Conservation (phyloP, 768 basidiomycete genomes). For the Hygrophorus pudorinus region DNA sequence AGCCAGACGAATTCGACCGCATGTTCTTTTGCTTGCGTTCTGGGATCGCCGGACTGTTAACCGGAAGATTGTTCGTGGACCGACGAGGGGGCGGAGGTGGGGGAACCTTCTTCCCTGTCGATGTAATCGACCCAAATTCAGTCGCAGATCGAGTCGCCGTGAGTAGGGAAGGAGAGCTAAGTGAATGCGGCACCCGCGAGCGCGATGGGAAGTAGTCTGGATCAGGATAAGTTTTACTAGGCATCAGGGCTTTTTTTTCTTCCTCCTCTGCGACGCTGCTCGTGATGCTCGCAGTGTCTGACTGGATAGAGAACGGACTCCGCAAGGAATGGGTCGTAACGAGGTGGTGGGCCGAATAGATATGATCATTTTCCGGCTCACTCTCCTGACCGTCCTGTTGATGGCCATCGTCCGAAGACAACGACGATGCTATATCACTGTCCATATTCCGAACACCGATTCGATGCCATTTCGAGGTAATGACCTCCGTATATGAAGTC, state of each 20-base stretch:
- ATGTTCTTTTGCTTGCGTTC: constrained; percentile 24
- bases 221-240: constrained; percentile 4
- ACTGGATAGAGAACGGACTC: constrained; percentile 35
- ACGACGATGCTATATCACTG: constrained; percentile 5
- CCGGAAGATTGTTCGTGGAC: constrained; percentile 18
- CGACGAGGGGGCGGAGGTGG: constrained; percentile 62
- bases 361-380: constrained; percentile 39
- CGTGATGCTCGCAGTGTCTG: constrained; percentile 33
- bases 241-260: constrained; percentile 18
- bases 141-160: no score
- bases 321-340: constrained; percentile 19
- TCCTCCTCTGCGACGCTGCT: constrained; percentile 36
- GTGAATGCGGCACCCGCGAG: no score
- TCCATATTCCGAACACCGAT: constrained; percentile 5
- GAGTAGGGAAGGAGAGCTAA: no score
- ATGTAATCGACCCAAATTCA: no score
- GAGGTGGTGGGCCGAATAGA: constrained; percentile 35
- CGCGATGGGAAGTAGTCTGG: constrained; percentile 9
- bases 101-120: constrained; percentile 35
- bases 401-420: constrained; percentile 11
- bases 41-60: constrained; percentile 38
- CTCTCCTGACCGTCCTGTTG: constrained; percentile 18
- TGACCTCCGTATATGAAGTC: constrained; percentile 55
- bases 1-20: constrained; percentile 12
- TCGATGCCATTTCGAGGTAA: constrained; percentile 21